These are phyloP conservation scores for Schizophyllum amplum DNA, from an alignment of 1,284 basidiomycete genomes.

Conservation along the genomic window DNA sequence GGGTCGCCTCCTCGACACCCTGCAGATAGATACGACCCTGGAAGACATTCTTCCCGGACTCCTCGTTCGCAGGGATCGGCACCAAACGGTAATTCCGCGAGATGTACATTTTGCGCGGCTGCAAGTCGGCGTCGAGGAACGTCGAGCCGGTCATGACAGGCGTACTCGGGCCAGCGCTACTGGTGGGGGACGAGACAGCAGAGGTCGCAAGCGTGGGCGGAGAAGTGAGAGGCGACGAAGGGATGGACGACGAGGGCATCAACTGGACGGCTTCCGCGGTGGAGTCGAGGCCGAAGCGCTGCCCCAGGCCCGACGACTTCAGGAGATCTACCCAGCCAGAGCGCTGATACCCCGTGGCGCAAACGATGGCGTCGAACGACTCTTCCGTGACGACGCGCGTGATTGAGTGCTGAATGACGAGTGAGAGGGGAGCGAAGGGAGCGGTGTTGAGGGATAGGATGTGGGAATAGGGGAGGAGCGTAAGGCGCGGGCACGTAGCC, in stretches of 20 bases:
- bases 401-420: constrained; percentile 31
- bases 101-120: constrained; percentile 28
- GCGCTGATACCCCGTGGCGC: constrained; percentile 52
- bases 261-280: constrained; percentile 19
- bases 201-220: constrained; percentile 2
- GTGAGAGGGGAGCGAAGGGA: constrained; percentile 18
- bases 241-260: constrained; percentile 11
- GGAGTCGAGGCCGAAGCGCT: constrained; percentile 30
- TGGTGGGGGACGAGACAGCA: constrained; percentile 6
- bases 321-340: constrained; percentile 41
- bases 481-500: constrained; percentile 23
- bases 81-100: constrained; percentile 39
- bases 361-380: constrained; percentile 44
- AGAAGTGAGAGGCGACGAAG: neutral
- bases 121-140: constrained; percentile 11
- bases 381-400: constrained; percentile 23
- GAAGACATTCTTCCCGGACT: constrained; percentile 14
- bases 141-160: constrained; percentile 14
- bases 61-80: constrained; percentile 17
- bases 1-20: constrained; percentile 47
- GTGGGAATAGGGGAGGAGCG: constrained; percentile 30
- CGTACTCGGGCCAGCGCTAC: constrained; percentile 6
- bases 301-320: constrained; percentile 29
- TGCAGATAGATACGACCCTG: constrained; percentile 44
- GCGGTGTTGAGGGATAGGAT: constrained; percentile 25